These are phyloP conservation scores for Rutstroemia sp. DNA, from an alignment of 2,329 filamentous ascomycete species.

Conservation along the genomic window DNA sequence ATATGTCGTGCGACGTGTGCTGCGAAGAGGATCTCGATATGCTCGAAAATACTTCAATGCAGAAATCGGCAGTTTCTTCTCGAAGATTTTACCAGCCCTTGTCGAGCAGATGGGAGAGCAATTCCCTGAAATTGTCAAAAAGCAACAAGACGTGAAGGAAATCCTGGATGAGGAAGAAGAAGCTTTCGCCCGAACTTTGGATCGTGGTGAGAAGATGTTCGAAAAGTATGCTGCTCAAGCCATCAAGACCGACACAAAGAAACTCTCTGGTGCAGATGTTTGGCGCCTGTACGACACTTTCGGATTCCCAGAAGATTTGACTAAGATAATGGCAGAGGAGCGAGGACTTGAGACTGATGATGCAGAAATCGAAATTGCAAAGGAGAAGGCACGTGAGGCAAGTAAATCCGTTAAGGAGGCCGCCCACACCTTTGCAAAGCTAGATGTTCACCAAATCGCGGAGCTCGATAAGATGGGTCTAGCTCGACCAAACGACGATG, in stretches of 20 bases:
- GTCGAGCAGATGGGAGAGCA: conserved; percentile 91
- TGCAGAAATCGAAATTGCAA: conserved; percentile 73
- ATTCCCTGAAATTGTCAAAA: conserved; percentile 88
- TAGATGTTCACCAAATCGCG: conserved; percentile 89
- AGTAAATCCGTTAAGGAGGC: conserved; percentile 92
- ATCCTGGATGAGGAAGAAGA: conserved; percentile 92
- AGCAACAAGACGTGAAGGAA: conserved; percentile 84
- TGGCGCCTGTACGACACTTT: conserved; percentile 98
- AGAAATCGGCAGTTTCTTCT: conserved; percentile 94
- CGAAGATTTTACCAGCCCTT: conserved; percentile 81
- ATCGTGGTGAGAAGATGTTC: conserved; percentile 91
- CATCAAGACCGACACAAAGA: conserved; percentile 60
- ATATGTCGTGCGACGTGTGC: conserved; percentile 88
- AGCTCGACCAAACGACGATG: conserved; percentile 71
- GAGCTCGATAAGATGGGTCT: conserved; percentile 75
- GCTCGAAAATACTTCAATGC: conserved; percentile 92
- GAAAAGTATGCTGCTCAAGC: conserved; percentile 79
- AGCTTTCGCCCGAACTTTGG: conserved; percentile 86
- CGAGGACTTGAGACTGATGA: conserved; percentile 79
- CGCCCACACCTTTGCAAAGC: conserved; percentile 72
- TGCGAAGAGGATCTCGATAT: conserved; percentile 85
- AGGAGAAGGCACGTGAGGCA: conserved; percentile 84
- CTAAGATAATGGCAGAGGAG: conserved; percentile 94
- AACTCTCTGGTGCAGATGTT: conserved; percentile 74
- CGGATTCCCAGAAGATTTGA: conserved; percentile 93